phyloP scores from a whole-genome alignment of 1,139 yeast species.

The Meyerozyma athensensis region DNA sequence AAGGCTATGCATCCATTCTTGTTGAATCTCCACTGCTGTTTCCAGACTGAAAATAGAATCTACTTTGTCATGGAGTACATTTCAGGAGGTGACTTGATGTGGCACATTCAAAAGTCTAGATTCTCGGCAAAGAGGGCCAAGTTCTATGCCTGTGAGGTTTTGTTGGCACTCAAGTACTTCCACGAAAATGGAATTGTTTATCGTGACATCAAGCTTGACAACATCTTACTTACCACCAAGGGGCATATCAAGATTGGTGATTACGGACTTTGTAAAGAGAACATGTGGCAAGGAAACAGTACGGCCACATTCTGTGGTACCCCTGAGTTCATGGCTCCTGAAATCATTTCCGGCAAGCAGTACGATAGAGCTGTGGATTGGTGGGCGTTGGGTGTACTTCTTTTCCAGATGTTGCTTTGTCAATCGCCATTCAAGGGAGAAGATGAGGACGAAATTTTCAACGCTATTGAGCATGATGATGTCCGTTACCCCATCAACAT shows the following conservation, averaged over 20 bases:
- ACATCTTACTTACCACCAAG: constrained; percentile 76
- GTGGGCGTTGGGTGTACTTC: constrained; percentile 98
- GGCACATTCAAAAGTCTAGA: constrained; percentile 94
- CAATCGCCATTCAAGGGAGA: constrained; percentile 98
- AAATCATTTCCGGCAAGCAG: constrained; percentile 85
- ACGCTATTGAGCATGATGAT: constrained; percentile 95
- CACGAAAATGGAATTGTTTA: constrained; percentile 95
- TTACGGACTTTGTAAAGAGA: constrained; percentile 94
- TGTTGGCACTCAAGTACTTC: constrained; percentile 83
- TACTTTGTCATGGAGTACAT: constrained; percentile 98
- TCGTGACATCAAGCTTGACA: constrained; percentile 93
- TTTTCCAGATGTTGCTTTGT: constrained; percentile 93
- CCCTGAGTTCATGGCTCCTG: constrained; percentile 99
- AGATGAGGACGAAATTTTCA: constrained; percentile 96
- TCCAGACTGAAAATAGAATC: constrained; percentile 95
- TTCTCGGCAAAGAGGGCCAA: constrained; percentile 90
- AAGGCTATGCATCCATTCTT: constrained; percentile 89
- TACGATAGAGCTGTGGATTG: constrained; percentile 95
- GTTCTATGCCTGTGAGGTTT: constrained; percentile 94
- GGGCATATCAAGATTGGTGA: constrained; percentile 98
- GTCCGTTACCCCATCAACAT: constrained; percentile 96
- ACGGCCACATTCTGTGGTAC: constrained; percentile 98
- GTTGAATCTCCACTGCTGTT: constrained; percentile 86
- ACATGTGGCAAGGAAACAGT: constrained; percentile 87
- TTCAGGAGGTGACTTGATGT: constrained; percentile 97